Conservation (phyloP, 2,329 filamentous ascomycete genomes). For the Microdochium bolleyi region DNA sequence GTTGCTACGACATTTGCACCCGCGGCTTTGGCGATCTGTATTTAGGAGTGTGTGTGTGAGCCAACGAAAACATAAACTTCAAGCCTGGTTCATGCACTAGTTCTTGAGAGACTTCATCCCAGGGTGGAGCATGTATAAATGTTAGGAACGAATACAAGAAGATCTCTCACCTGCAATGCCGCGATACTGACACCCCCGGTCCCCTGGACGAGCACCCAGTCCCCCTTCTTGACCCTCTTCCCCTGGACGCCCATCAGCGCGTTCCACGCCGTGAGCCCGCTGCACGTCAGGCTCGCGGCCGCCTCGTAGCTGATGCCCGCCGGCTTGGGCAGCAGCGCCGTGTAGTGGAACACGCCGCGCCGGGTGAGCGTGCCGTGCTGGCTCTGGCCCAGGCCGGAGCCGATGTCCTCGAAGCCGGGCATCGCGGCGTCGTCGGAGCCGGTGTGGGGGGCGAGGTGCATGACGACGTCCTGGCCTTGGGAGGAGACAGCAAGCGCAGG, state of each 20-base stretch:
- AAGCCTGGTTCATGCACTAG: too few species aligned
- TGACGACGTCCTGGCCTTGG: slow-evolving; percentile 29
- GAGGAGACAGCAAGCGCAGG: slow-evolving; percentile 20
- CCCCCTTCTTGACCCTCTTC: slow-evolving; percentile 25
- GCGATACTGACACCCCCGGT: slow-evolving; percentile 30
- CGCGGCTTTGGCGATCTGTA: slow-evolving; percentile 32
- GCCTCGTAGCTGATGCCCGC: slow-evolving; percentile 5
- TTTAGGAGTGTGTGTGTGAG: not conserved
- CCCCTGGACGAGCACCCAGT: slow-evolving; percentile 27
- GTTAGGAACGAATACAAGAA: too few species aligned
- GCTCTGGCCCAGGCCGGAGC: slow-evolving; percentile 50
- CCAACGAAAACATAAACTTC: not conserved
- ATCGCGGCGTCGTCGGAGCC: slow-evolving; percentile 40
- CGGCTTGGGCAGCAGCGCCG: slow-evolving; percentile 29
- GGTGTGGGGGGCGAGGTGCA: slow-evolving; percentile 32
- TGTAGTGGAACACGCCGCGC: slow-evolving; percentile 37
- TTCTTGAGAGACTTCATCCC: too few species aligned
- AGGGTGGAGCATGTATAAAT: too few species aligned
- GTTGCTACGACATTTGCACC: slow-evolving; percentile 51
- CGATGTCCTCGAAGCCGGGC: slow-evolving; percentile 49
- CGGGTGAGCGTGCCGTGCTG: slow-evolving; percentile 39
- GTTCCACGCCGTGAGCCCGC: slow-evolving; percentile 43
- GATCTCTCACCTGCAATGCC: slow-evolving; percentile 16
- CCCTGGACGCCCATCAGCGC: slow-evolving; percentile 37
- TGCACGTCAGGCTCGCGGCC: slow-evolving; percentile 39